Conservation (phyloP, 768 basidiomycete genomes). For the Naganishia randhawae region DNA sequence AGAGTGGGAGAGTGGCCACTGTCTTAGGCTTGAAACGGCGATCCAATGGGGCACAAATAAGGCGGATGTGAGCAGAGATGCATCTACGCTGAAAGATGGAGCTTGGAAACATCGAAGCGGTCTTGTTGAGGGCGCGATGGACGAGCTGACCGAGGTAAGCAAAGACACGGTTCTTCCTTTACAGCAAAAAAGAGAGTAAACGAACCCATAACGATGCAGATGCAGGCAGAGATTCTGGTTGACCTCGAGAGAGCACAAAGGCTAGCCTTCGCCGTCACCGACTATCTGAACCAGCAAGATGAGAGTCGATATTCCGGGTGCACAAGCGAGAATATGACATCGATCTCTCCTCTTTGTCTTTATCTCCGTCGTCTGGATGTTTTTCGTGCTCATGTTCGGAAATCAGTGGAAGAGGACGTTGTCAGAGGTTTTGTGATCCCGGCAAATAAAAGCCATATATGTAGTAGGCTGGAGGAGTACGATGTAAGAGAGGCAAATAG, state of each 20-base stretch:
- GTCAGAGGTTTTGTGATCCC: slow-evolving; percentile 2
- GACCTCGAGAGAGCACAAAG: slow-evolving; percentile 6
- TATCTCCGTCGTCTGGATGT: slow-evolving; percentile 16
- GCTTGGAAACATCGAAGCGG: neutral
- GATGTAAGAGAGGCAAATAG: slow-evolving; percentile 5
- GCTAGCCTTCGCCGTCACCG: neutral
- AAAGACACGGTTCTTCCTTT: neutral
- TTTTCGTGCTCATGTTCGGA: slow-evolving; percentile 7
- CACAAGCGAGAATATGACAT: no score
- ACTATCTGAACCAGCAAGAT: neutral
- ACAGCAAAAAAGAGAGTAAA: neutral
- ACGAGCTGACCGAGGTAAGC: slow-evolving; percentile 15
- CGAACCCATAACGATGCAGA: neutral
- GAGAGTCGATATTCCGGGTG: neutral
- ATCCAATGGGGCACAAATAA: slow-evolving; percentile 3
- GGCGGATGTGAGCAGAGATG: neutral
- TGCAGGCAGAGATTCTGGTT: slow-evolving; percentile 18
- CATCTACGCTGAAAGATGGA: neutral
- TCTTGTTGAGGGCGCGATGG: slow-evolving; percentile 3
- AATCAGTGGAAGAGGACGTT: neutral
- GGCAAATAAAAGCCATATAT: neutral
- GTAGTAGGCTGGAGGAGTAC: neutral
- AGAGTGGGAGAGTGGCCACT: slow-evolving; percentile 15
- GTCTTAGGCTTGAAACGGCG: neutral
- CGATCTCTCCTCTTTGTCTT: neutral